Conservation (phyloP, 2,329 filamentous ascomycete genomes). For the Colletotrichum shisoi region DNA sequence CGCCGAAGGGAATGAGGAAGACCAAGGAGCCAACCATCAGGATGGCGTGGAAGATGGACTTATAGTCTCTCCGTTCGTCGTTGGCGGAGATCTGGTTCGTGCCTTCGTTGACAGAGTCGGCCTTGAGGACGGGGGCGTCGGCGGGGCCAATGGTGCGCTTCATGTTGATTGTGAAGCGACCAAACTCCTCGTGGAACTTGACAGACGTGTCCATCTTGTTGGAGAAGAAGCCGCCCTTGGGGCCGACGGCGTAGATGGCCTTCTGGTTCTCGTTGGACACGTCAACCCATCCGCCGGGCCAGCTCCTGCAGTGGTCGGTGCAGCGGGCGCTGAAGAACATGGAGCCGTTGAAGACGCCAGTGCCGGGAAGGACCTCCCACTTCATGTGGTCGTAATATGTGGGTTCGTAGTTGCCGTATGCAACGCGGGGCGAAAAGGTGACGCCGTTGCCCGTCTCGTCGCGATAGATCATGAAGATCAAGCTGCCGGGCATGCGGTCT, state of each 20-base stretch:
- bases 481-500: slow-evolving; percentile 59
- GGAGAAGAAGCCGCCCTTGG: slow-evolving; percentile 53
- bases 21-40: slow-evolving; percentile 66
- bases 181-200: slow-evolving; percentile 62
- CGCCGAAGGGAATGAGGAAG: slow-evolving; percentile 63
- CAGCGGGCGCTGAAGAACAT: slow-evolving; percentile 63
- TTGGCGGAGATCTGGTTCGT: slow-evolving; percentile 45
- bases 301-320: slow-evolving; percentile 59
- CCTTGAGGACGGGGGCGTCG: slow-evolving; percentile 53
- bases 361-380: slow-evolving; percentile 56
- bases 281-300: slow-evolving; percentile 60
- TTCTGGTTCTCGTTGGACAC: slow-evolving; percentile 56
- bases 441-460: slow-evolving; percentile 57
- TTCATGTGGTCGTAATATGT: slow-evolving; percentile 54
- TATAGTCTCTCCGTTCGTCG: slow-evolving; percentile 49
- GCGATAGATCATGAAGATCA: slow-evolving; percentile 65
- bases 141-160: slow-evolving; percentile 57
- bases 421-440: slow-evolving; percentile 64
- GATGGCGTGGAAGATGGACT: slow-evolving; percentile 55
- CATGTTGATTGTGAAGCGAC: slow-evolving; percentile 65
- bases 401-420: slow-evolving; percentile 62
- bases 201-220: slow-evolving; percentile 56
- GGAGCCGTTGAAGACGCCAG: slow-evolving; percentile 56
- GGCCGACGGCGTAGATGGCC: slow-evolving; percentile 66
- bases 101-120: slow-evolving; percentile 48